Percentiles rank a stretch among this genome's conserved stretches.
phyloP scores from a whole-genome alignment of 2,329 filamentous ascomycete genomes.

The Aspergillus carbonarius region DNA sequence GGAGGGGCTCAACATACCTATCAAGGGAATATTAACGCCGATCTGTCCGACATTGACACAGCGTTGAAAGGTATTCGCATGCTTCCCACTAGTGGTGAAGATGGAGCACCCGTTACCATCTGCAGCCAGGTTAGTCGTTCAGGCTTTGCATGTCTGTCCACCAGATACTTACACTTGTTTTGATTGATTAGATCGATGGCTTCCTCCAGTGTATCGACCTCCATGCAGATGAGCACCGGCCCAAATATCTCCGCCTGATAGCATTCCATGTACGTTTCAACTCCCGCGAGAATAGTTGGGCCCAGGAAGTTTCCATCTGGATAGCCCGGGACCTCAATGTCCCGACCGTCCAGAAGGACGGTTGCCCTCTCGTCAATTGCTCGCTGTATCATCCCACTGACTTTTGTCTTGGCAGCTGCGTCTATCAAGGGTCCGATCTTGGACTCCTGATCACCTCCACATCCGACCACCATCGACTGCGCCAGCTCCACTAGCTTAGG shows the following conservation, averaged over 20 bases:
- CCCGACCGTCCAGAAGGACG: slow-evolving; percentile 60
- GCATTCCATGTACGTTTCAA: slow-evolving; percentile 38
- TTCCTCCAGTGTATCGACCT: slow-evolving; percentile 35
- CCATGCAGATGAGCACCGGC: slow-evolving; percentile 38
- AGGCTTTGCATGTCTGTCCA: background rate
- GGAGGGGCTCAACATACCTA: slow-evolving; percentile 16
- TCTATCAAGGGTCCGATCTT: slow-evolving; percentile 64
- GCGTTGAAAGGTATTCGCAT: slow-evolving; percentile 34
- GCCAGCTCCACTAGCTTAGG: slow-evolving; percentile 61
- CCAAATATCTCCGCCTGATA: slow-evolving; percentile 40
- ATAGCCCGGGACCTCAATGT: slow-evolving; percentile 59
- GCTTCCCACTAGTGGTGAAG: slow-evolving; percentile 34
- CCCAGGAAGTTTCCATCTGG: slow-evolving; percentile 62
- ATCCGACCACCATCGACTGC: slow-evolving; percentile 59
- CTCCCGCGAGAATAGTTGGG: slow-evolving; percentile 37
- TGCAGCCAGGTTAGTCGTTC: slow-evolving; percentile 1
- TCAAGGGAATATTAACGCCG: slow-evolving; percentile 31
- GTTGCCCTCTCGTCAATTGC: slow-evolving; percentile 62
- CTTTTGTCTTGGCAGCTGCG: slow-evolving; percentile 58
- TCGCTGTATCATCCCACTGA: slow-evolving; percentile 58
- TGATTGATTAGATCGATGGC: slow-evolving; percentile 35
- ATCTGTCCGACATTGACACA: slow-evolving; percentile 31
- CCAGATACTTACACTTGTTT: slow-evolving; percentile 20
- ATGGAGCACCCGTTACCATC: slow-evolving; percentile 40
- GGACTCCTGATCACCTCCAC: slow-evolving; percentile 60